Base-by-base conservation (phyloP, 2,329 filamentous ascomycete genomes). In the Penicillium sp. region DNA sequence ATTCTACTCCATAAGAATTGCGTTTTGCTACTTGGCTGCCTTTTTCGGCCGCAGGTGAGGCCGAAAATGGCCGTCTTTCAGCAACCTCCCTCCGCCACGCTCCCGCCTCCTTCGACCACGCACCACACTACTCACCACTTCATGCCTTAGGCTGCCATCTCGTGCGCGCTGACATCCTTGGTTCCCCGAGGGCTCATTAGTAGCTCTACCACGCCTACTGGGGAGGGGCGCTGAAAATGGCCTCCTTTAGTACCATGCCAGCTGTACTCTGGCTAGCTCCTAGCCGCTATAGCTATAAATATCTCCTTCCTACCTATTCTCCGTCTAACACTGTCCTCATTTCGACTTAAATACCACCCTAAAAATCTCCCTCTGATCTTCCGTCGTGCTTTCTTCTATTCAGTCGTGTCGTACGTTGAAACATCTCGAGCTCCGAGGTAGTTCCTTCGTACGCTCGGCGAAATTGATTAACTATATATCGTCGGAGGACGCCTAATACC, bases 11-110 rank as follows among this genome's bases (percentile, higher is more conserved):
- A 28, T 28, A 55, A 46, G 43, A 46, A 35, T 46, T 46, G 40
- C 56, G 56, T 41, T 61, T 58, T 58, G 52, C 56, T 58, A 52
- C 55, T 58, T 55, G 30, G 41, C 52, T 47, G 56, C 56, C 56
- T 51, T 52, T 55, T 58, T 52, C 52, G 42, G 56, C 56, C n/a
- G n/a, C n/a, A n/a, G n/a, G n/a, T n/a, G n/a, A n/a, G n/a, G n/a
- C n/a, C n/a, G n/a, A n/a, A n/a, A n/a, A n/a, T n/a, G n/a, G n/a
- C n/a, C n/a, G n/a, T n/a, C n/a, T n/a, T n/a, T n/a, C n/a, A n/a
- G n/a, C n/a, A n/a, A n/a, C n/a, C n/a, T n/a, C n/a, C n/a, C n/a
- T n/a, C n/a, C n/a, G n/a, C n/a, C n/a, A n/a, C n/a, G n/a, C n/a
- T n/a, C n/a, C n/a, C n/a, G n/a, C n/a, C n/a, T n/a, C n/a, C n/a